Conservation (phyloP, 371 early-diverging fungal genomes). For the Apophysomyces variabilis region DNA sequence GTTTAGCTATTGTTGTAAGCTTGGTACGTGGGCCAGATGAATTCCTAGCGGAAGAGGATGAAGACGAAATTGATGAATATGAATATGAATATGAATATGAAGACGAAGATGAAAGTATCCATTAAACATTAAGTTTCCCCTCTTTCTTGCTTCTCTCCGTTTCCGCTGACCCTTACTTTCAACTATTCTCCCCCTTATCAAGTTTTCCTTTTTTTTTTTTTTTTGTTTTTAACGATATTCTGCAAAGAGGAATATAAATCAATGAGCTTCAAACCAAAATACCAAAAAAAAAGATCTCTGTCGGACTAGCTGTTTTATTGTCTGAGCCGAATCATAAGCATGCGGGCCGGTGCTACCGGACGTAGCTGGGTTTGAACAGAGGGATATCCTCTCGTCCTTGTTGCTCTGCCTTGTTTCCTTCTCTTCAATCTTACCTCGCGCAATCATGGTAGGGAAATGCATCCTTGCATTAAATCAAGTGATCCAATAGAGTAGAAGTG, state of each 20-base stretch:
- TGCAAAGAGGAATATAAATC: background rate
- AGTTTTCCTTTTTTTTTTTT: background rate
- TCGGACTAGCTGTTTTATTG: background rate
- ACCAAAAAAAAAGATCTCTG: background rate
- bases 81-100: background rate
- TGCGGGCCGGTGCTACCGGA: too few relatives aligned
- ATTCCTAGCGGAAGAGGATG: background rate
- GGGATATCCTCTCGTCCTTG: background rate
- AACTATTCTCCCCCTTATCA: too few relatives aligned
- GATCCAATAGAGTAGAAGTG: background rate
- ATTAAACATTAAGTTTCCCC: background rate
- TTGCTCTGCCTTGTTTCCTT: background rate
- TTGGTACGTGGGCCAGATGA: background rate
- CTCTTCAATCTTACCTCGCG: slow-evolving; percentile 12
- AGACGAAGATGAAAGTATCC: background rate
- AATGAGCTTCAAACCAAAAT: too few relatives aligned
- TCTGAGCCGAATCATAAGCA: background rate
- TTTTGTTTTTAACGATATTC: background rate
- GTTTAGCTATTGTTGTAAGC: slow-evolving; percentile 2
- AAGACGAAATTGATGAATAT: background rate
- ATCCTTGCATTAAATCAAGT: background rate
- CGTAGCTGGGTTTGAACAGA: background rate
- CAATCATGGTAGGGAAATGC: slow-evolving; percentile 8
- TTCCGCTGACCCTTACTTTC: background rate
- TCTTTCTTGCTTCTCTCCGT: background rate